Conservation (phyloP, 371 early-diverging fungal genomes). For the Apophysomyces trapeziformis region DNA sequence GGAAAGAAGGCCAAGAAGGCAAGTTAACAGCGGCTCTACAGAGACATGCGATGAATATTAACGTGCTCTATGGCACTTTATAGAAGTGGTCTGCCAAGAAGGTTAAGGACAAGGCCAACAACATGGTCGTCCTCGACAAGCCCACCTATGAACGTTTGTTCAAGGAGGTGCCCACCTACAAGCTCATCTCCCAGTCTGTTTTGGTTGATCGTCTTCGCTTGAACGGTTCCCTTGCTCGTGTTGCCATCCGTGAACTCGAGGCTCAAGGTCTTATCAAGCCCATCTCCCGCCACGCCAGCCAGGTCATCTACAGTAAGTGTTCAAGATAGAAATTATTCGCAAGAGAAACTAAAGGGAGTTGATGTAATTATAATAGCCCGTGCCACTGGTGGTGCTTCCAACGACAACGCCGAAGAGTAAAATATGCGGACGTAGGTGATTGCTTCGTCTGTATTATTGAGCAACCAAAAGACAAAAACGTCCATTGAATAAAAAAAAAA, state of each 20-base stretch:
- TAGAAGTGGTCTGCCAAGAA: slow-evolving; percentile 97
- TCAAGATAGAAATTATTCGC: background rate
- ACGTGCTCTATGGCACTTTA: background rate
- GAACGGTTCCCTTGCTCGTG: slow-evolving; percentile 97
- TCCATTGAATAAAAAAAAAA: background rate
- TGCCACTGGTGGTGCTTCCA: slow-evolving; percentile 45
- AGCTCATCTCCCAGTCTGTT: slow-evolving; percentile 96
- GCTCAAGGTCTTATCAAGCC: slow-evolving; percentile 90
- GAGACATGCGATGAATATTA: slow-evolving; percentile 21
- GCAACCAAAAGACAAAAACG: background rate
- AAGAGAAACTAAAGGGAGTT: background rate
- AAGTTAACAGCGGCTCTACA: slow-evolving; percentile 12
- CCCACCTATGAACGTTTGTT: slow-evolving; percentile 90
- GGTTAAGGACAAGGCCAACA: slow-evolving; percentile 97
- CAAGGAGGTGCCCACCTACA: slow-evolving; percentile 99
- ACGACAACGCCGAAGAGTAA: slow-evolving; percentile 25
- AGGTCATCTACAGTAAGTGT: slow-evolving; percentile 88
- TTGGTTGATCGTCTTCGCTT: slow-evolving; percentile 98
- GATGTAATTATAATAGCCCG: slow-evolving; percentile 31
- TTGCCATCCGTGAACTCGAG: slow-evolving; percentile 93
- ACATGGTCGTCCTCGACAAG: slow-evolving; percentile 93
- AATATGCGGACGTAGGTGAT: background rate
- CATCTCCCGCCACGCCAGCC: slow-evolving; percentile 88
- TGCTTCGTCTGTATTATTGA: background rate
- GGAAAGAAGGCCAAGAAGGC: slow-evolving; percentile 89